Evolutionary conservation across 768 basidiomycete genomes (phyloP), one percentile per base, ranked within the genome.

Genomic region (Glaciozyma martinii): DNA sequence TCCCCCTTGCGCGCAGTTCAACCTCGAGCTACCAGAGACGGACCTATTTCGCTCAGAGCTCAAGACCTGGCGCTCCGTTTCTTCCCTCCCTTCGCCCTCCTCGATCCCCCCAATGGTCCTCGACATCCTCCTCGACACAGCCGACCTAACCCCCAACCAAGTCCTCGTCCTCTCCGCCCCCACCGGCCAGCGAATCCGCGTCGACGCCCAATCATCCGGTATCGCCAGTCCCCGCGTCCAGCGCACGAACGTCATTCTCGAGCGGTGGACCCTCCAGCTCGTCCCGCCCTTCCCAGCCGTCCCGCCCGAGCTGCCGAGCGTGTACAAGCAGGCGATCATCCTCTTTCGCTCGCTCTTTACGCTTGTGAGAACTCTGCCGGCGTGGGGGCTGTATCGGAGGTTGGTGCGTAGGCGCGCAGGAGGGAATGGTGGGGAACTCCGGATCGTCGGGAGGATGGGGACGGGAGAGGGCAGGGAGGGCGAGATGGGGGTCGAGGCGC

Each of bases 281-380:
- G 5, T 33, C 4, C 60, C 68, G 19, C 19, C 60, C n/a, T 32
- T 29, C n/a, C 46, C 5, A 21, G 33, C 13, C n/a, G n/a, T 18
- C 13, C 59, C 13, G 6, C 61, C 46, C 44, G 68, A 71, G 15
- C 62, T 74, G 53, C 66, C 68, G 16, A 42, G 59, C 40, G 63
- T 72, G 3, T 74, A 74, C 69, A 74, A 74, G 46, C 72, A 67
- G 33, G 66, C 71, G 56, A 73, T 74, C 54, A 47, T 71, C 16
- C 66, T 70, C 40, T 74, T 74, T 40, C 56, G 72, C 3, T 52
- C 70, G 3, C 60, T 73, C 9, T 74, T 53, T 60, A 59, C 72
- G 3, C 68, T 74, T 54, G 42, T 60, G 5, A 62, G 68, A 8
- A 46, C 62, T 0, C 47, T 74, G 30, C 73, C 73, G 0, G 59